These are phyloP conservation scores for Ustilago sp. DNA, from an alignment of 1,284 basidiomycete species.

Conservation along the genomic window DNA sequence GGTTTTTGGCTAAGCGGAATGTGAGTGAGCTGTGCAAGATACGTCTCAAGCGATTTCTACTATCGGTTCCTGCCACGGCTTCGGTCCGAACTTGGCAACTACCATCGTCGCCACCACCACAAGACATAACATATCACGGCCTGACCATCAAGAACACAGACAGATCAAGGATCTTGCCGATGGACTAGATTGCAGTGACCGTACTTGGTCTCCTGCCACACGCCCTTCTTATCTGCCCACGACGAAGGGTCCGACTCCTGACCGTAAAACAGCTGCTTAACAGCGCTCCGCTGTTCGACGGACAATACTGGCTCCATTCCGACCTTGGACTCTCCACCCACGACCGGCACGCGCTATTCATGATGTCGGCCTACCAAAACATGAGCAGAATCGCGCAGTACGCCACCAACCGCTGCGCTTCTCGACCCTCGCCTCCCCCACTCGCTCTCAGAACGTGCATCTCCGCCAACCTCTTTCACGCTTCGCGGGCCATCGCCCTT, in stretches of 20 bases:
- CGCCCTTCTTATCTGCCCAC: neutral
- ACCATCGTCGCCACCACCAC: constrained; percentile 10
- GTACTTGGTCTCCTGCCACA: constrained; percentile 14
- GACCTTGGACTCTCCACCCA: too few species aligned
- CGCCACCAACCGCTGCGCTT: neutral
- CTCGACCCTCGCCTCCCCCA: neutral
- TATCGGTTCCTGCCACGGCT: constrained; percentile 7
- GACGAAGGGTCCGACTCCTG: neutral
- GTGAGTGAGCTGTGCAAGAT: neutral
- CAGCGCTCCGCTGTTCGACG: too few species aligned
- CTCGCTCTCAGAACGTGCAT: neutral
- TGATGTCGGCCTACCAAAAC: constrained; percentile 30
- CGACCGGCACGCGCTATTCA: neutral
- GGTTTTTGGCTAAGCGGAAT: constrained; percentile 10
- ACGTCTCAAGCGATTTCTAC: neutral
- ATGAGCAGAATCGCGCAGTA: constrained; percentile 24
- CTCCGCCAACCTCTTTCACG: constrained; percentile 25
- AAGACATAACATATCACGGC: neutral
- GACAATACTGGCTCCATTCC: too few species aligned
- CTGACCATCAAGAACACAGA: neutral
- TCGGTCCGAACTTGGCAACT: neutral
- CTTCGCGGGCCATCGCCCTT: constrained; percentile 27
- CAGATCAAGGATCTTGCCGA: neutral
- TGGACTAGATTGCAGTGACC: constrained; percentile 12
- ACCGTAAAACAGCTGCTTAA: too few species aligned